A percentile compares a stretch with the other conserved stretches of the same genome.
These are phyloP conservation scores for Cyberlindnera mississippiensis DNA, from an alignment of 805 yeast genomes.

Conservation along the genomic window DNA sequence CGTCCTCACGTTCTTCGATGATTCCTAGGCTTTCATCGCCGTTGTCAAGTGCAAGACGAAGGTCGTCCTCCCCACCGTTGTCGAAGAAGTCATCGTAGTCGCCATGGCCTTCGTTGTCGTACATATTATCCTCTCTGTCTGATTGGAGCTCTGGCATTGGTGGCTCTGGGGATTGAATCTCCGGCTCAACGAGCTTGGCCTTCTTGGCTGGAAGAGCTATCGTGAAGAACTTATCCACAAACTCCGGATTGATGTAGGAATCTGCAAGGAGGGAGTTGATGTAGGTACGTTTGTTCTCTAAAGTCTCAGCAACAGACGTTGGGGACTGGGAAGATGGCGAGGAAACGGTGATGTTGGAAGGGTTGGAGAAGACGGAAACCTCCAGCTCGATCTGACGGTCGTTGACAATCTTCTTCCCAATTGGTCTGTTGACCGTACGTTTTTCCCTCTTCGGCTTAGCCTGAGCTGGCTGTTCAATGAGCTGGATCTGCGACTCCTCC, in stretches of 20 bases:
- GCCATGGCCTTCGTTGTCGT: not conserved
- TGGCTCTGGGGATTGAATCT: constrained; percentile 8
- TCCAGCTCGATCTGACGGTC: constrained; percentile 28
- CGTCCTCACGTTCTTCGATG: constrained; percentile 21
- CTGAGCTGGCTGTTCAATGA: constrained; percentile 7
- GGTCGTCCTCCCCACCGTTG: constrained; percentile 33
- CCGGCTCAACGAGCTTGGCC: constrained; percentile 17
- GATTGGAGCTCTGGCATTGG: constrained; percentile 22
- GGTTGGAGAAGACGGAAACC: constrained; percentile 18
- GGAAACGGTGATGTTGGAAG: constrained; percentile 11
- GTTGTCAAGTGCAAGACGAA: not conserved
- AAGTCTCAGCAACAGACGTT: not conserved
- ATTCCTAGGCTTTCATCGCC: constrained; percentile 5
- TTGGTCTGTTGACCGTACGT: constrained; percentile 8
- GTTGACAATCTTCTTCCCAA: constrained; percentile 19
- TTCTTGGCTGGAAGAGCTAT: constrained; percentile 17
- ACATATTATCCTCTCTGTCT: constrained; percentile 7
- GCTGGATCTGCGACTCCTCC: constrained; percentile 6
- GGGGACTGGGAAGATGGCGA: not conserved
- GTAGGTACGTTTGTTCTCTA: constrained; percentile 19
- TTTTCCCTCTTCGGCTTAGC: constrained; percentile 7
- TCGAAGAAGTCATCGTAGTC: constrained; percentile 27
- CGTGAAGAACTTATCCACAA: constrained; percentile 16
- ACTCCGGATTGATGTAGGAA: constrained; percentile 15
- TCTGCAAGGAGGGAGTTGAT: constrained; percentile 18